Base-by-base conservation (phyloP, 2,329 filamentous ascomycete genomes). In the Aspergillus piperis region DNA sequence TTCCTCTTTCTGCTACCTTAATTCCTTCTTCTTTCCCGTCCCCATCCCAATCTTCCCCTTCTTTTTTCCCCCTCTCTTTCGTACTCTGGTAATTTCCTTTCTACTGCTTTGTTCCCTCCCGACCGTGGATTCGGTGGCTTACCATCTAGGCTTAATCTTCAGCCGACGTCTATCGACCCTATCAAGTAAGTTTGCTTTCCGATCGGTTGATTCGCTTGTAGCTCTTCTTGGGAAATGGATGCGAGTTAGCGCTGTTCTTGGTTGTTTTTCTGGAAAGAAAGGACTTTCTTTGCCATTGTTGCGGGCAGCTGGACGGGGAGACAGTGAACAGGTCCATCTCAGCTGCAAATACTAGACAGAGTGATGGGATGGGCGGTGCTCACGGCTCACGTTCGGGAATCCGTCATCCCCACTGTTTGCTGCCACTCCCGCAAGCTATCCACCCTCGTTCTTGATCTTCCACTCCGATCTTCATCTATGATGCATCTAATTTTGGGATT, bases 91-190 rank as follows among this genome's bases (percentile, higher is more conserved):
- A 44, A 53, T 57, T 17, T 44, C 52, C 41, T 47, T 41, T 30
- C 53, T 59, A 54, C 44, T 57, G 57, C 61, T 61, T 57, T 66
- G 57, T 64, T 60, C 54, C 42, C 61, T 53, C 52, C 54, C 59
- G 51, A 57, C 49, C 62, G 57, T 55, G 41, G 49, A 60, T 48
- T 60, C 52, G 38, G 53, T 61, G 59, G 64, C 62, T 68, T 65
- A 67, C 65, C 54, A 61, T 62, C 57, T 44, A 66, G 65, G 70
- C 64, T 54, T 67, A 62, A 57, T 62, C 60, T 64, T 53, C 69
- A 78, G 78, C 77, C 64, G 78, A 80, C 78, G 76, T 79, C 58
- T 80, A 80, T 73, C 78, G 78, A 63, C 78, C 78, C 64, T 71
- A 73, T 66, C 75, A 78, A 77, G 78, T 80, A 76, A 78, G 78